Evolutionary conservation across 1,139 yeast genomes (phyloP), one percentile per base, ranked within the genome.

Genomic region (Tardiomyces blankii): DNA sequence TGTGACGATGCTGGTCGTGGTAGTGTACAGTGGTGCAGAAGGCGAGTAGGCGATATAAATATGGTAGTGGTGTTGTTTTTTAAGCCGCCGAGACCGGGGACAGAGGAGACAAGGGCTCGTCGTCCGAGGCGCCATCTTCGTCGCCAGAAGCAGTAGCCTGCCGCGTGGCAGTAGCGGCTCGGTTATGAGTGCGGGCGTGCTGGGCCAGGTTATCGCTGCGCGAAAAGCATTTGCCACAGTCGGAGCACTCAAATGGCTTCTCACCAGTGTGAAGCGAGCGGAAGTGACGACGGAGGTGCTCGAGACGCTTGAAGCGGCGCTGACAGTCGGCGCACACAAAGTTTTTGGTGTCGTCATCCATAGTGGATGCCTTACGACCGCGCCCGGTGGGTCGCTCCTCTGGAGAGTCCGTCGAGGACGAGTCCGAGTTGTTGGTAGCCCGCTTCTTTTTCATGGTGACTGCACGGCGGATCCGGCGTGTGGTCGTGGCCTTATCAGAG

Each of bases 221-320:
- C 51, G 88, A 80, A 56, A 83, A 83, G 59, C 79, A 78, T 65
- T 82, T 83, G 44, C 75, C 74, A 59, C 94, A 83, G 32, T 77
- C 70, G n/a, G 69, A 66, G 64, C 94, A 83, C 53, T 72, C 78
- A 62, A 74, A 83, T 0, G 94, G 93, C 61, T 82, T 81, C 50
- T 81, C 88, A 50, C 79, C 74, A 19, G 89, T 82, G 47, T 65
- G 69, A 52, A 83, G 70, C 14, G 87, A 79, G 49, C 91, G 70
- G 59, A 80, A 77, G 59, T 83, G 94, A 49, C 94, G 72, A 60
- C 81, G 82, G 54, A 84, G 66, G 62, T 84, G 94, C 59, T 84
- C 94, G 60, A 81, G 87, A 53, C 93, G 74, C 58, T 80, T 78
- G 66, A 84, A 84, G 47, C 59, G 54, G 30, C 67, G 58, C 45